These are phyloP conservation scores for Laetiporus sulphureus DNA, from an alignment of 1,284 basidiomycete species.

Conservation along the genomic window DNA sequence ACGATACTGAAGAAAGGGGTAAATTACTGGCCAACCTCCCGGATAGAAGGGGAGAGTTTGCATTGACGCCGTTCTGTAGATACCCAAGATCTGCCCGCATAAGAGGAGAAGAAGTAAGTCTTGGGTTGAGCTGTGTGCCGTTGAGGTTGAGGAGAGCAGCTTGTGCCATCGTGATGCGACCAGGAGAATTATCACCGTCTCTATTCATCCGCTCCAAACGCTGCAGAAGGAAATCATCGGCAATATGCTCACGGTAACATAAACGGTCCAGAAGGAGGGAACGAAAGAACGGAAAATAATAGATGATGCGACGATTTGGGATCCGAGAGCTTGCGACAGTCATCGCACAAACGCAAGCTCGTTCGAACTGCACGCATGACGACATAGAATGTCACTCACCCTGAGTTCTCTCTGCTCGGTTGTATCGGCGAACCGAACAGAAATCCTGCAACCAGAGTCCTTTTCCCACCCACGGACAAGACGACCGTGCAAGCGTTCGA, in stretches of 20 bases:
- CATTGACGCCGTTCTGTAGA: constrained; percentile 4
- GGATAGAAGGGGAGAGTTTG: constrained; percentile 4
- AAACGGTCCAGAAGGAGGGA: neutral
- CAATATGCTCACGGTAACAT: too few species aligned
- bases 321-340: neutral
- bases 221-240: constrained; percentile 13
- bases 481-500: constrained; percentile 65
- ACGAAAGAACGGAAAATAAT: neutral
- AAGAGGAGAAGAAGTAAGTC: constrained; percentile 6
- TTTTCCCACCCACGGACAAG: constrained; percentile 72
- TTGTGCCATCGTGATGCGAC: constrained; percentile 66
- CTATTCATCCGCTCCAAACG: constrained; percentile 33
- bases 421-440: constrained; percentile 70
- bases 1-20: too few species aligned
- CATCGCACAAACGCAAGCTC: neutral
- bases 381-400: constrained; percentile 23
- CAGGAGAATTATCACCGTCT: constrained; percentile 55
- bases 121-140: constrained; percentile 42
- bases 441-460: constrained; percentile 65
- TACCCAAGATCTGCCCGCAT: constrained; percentile 12
- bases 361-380: neutral
- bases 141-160: constrained; percentile 67
- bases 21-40: neutral
- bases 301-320: neutral
- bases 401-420: constrained; percentile 40